A percentile compares a stretch with the other conserved stretches of the same genome.
Evolutionary conservation across 805 yeast species (phyloP).

Genomic region (Kockiozyma suomiensis): DNA sequence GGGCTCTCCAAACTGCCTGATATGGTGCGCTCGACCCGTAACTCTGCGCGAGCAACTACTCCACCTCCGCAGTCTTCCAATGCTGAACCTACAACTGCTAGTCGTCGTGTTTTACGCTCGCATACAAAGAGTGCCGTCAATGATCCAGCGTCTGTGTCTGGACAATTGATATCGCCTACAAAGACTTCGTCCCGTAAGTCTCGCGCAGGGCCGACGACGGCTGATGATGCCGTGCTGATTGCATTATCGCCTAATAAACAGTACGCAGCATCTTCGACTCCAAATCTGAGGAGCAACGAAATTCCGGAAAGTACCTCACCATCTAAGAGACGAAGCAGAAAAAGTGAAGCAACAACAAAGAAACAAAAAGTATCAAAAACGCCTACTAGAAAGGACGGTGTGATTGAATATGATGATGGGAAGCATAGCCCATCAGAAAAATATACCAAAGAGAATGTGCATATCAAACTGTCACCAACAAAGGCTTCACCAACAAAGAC

Average conservation of each 20-base stretch:
- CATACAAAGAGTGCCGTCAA: neutral
- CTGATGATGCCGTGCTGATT: too few relatives aligned
- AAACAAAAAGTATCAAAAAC: neutral
- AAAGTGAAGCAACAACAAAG: neutral
- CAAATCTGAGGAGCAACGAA: too few relatives aligned
- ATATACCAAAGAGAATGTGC: neutral
- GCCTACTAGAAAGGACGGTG: neutral
- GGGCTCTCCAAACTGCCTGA: too few relatives aligned
- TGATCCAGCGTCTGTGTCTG: neutral
- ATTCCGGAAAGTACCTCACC: neutral
- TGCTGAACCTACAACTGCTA: neutral
- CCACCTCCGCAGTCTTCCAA: neutral
- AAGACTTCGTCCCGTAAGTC: neutral
- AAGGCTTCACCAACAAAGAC: neutral
- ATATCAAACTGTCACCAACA: neutral
- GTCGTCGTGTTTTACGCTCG: slow-evolving; percentile 4
- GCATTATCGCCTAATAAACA: too few relatives aligned
- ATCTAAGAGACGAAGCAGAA: neutral
- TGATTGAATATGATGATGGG: neutral
- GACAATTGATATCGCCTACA: neutral
- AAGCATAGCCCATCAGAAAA: neutral
- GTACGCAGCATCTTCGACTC: too few relatives aligned
- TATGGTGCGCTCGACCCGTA: slow-evolving; percentile 8
- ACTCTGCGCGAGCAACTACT: slow-evolving; percentile 5
- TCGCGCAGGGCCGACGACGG: too few relatives aligned